Percentiles rank a stretch among this genome's conserved stretches.
phyloP scores from a whole-genome alignment of 305 asterid genomes.

The Solanum hybrid region DNA sequence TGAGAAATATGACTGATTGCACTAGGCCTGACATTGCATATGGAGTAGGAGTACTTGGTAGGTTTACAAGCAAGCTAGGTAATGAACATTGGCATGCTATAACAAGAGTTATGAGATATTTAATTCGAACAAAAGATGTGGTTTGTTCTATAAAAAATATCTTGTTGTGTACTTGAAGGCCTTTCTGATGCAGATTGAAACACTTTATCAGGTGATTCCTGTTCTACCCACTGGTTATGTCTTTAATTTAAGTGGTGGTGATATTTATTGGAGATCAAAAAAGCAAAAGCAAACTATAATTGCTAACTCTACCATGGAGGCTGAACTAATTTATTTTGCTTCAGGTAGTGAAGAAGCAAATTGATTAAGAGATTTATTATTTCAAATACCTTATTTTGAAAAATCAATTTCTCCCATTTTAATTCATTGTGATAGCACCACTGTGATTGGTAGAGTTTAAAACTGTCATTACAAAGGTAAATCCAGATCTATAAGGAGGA shows the following conservation, averaged over 20 bases:
- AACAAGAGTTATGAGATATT: neutral
- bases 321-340: neutral
- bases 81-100: neutral
- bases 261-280: too few species aligned
- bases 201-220: neutral
- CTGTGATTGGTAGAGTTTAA: neutral
- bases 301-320: neutral
- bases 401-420: neutral
- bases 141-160: neutral
- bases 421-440: too few species aligned
- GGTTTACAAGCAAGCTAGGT: neutral
- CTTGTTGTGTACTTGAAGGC: neutral
- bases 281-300: neutral
- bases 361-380: too few species aligned
- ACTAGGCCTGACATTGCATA: neutral
- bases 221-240: neutral
- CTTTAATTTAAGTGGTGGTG: neutral
- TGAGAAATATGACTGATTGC: neutral
- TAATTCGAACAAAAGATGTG: neutral
- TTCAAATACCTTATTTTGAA: neutral
- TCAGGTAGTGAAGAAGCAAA: neutral
- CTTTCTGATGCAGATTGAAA: neutral
- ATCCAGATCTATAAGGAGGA: neutral
- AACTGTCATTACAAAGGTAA: neutral
- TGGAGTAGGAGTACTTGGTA: neutral